A percentile compares a stretch with the other conserved stretches of the same genome.
Evolutionary conservation across 441 rosid genomes (phyloP).

Genomic region (Metrosideros polymorpha): DNA sequence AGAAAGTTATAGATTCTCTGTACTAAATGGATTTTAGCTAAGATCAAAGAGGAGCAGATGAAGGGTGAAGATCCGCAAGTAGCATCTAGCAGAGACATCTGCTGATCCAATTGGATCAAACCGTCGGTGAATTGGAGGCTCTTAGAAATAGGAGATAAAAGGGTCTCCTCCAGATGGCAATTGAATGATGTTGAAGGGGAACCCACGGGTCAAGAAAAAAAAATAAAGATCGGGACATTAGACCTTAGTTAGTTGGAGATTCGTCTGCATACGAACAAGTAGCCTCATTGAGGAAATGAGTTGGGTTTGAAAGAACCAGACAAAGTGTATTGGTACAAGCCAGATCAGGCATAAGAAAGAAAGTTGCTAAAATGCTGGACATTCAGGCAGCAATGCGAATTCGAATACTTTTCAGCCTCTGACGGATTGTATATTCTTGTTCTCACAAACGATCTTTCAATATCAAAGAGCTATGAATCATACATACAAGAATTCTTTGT

Average conservation of each 20-base stretch:
- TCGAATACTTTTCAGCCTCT: not conserved
- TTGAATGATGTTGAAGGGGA: not conserved
- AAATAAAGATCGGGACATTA: not conserved
- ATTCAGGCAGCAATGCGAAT: not conserved
- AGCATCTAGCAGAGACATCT: not conserved
- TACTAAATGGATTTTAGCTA: not conserved
- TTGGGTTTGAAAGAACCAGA: not conserved
- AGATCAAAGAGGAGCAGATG: not conserved
- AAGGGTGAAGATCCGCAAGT: not conserved
- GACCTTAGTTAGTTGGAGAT: not conserved
- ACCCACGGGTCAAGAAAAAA: not conserved
- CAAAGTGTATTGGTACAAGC: not conserved
- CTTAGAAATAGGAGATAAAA: not conserved
- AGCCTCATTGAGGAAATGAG: not conserved
- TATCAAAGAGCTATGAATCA: not conserved
- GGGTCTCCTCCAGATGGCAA: not conserved
- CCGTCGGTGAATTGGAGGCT: not conserved
- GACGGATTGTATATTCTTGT: not conserved
- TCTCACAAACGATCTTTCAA: not conserved
- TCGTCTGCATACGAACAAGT: not conserved
- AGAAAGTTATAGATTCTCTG: not conserved
- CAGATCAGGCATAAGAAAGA: not conserved
- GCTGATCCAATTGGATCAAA: not conserved
- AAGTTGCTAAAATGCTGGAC: not conserved
- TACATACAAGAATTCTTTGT: not conserved